phyloP scores from a whole-genome alignment of 2,329 filamentous ascomycete genomes.

The Rutstroemia sp. region DNA sequence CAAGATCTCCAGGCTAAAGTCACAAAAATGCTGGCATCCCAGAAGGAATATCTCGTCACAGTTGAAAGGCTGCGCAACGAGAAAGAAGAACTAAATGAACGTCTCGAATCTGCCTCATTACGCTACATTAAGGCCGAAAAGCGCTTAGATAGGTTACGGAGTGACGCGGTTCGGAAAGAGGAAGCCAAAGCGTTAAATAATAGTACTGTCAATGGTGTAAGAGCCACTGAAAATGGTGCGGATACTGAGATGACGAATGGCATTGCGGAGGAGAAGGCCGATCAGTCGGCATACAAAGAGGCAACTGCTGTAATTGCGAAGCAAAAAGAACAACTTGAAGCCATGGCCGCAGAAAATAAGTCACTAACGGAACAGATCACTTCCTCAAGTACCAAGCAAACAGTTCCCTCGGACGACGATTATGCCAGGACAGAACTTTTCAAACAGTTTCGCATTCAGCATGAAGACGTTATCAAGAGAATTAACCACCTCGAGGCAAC shows the following conservation, averaged over 20 bases:
- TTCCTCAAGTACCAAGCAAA: slow-evolving; percentile 57
- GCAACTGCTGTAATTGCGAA: slow-evolving; percentile 68
- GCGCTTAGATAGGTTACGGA: slow-evolving; percentile 83
- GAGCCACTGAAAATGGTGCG: slow-evolving; percentile 37
- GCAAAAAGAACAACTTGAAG: slow-evolving; percentile 82
- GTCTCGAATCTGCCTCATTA: slow-evolving; percentile 80
- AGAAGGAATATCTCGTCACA: slow-evolving; percentile 75
- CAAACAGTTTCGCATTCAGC: slow-evolving; percentile 81
- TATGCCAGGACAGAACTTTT: slow-evolving; percentile 90
- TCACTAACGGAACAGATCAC: slow-evolving; percentile 71
- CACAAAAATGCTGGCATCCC: slow-evolving; percentile 64
- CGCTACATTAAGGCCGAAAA: slow-evolving; percentile 95
- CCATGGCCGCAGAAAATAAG: slow-evolving; percentile 70
- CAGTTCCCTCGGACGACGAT: slow-evolving; percentile 80
- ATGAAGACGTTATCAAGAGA: slow-evolving; percentile 86
- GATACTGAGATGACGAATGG: slow-evolving; percentile 39
- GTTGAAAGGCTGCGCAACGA: slow-evolving; percentile 69
- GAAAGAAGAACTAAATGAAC: slow-evolving; percentile 77
- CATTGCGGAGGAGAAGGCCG: slow-evolving; percentile 49
- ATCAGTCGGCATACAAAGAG: slow-evolving; percentile 72
- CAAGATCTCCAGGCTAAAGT: slow-evolving; percentile 68
- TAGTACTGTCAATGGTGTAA: slow-evolving; percentile 31
- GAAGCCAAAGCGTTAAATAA: slow-evolving; percentile 76
- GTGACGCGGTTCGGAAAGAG: slow-evolving; percentile 80
- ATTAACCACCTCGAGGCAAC: slow-evolving; percentile 87